A percentile compares a stretch with the other conserved stretches of the same genome.
phyloP scores from a whole-genome alignment of 2,329 filamentous ascomycete species.

The Botrytis paeoniae region DNA sequence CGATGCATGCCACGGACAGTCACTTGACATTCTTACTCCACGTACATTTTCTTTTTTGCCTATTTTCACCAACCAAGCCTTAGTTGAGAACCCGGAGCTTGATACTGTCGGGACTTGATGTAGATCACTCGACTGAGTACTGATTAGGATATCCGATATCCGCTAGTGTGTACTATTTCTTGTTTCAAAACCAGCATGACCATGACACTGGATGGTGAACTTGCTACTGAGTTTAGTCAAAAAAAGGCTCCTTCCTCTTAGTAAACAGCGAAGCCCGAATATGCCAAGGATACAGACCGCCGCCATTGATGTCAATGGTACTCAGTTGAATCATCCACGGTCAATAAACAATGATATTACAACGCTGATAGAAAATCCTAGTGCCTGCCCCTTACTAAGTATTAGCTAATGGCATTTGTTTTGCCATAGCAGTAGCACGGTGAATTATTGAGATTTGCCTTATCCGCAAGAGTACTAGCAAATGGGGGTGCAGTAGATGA shows the following conservation, averaged over 20 bases:
- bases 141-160: not conserved
- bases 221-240: not conserved
- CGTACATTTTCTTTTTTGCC: not conserved
- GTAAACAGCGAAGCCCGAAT: not conserved
- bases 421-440: not conserved
- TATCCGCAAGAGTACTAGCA: not conserved
- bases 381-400: not conserved
- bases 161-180: not conserved
- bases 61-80: not conserved
- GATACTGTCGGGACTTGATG: not conserved
- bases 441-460: not conserved
- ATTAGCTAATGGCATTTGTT: not conserved
- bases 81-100: not conserved
- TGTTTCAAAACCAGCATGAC: not conserved
- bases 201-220: not conserved
- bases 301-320: not conserved
- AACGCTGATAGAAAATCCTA: not conserved
- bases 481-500: not conserved
- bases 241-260: not conserved
- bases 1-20: not conserved
- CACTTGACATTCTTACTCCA: conserved; percentile 8
- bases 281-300: not conserved
- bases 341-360: not conserved
- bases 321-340: not conserved
- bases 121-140: not conserved